A percentile compares a stretch with the other conserved stretches of the same genome.
phyloP scores from a whole-genome alignment of 1,284 basidiomycete species.

The Irpex sp. region DNA sequence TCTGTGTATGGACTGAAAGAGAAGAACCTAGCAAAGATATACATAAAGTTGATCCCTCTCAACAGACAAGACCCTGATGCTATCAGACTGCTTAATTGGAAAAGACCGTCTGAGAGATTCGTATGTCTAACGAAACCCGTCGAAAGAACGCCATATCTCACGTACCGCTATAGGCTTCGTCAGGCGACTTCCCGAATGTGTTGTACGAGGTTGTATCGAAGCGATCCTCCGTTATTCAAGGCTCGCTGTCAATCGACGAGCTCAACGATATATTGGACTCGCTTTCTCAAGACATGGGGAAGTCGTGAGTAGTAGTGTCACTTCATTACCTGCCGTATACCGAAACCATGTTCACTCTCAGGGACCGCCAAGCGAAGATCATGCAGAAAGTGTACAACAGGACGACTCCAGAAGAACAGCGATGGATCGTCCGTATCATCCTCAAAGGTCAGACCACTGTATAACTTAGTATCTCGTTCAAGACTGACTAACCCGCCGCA shows the following conservation, averaged over 20 bases:
- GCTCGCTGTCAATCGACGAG: conserved; percentile 73
- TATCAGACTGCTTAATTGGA: conserved; percentile 84
- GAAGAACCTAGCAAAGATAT: conserved; percentile 84
- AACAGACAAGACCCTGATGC: conserved; percentile 77
- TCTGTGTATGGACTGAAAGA: conserved; percentile 91
- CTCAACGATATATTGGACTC: conserved; percentile 80
- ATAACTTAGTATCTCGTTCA: neutral
- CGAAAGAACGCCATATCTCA: neutral
- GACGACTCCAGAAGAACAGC: conserved; percentile 79
- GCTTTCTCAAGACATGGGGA: conserved; percentile 63
- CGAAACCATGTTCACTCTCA: conserved; percentile 28
- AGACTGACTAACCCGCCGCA: conserved; percentile 22
- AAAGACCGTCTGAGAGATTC: conserved; percentile 73
- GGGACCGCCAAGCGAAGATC: conserved; percentile 71
- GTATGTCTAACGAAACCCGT: conserved; percentile 25
- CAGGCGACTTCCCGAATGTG: conserved; percentile 85
- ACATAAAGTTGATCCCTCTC: conserved; percentile 85
- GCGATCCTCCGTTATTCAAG: conserved; percentile 79
- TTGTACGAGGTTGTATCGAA: conserved; percentile 82
- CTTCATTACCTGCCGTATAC: neutral
- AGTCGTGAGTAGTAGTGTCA: conserved; percentile 44
- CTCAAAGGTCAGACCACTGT: conserved; percentile 67
- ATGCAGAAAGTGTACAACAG: conserved; percentile 76
- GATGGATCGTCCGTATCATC: conserved; percentile 91
- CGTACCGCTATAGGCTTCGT: conserved; percentile 42